phyloP scores from a whole-genome alignment of 805 yeast species.

The Saturnispora serradocipensis region DNA sequence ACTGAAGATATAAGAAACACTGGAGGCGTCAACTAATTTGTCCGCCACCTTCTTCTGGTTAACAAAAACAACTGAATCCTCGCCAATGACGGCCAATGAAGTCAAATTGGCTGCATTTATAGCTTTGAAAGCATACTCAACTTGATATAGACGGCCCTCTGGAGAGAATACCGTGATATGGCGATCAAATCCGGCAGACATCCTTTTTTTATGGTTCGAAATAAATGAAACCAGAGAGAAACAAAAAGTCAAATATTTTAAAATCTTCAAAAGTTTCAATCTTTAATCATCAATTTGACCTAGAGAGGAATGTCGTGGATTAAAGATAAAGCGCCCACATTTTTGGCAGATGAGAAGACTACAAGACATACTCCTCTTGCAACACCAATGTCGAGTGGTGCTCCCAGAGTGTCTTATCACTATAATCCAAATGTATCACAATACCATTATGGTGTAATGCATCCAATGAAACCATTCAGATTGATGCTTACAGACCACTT shows the following conservation, averaged over 20 bases:
- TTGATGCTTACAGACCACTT: slow-evolving; percentile 89
- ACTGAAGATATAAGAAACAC: slow-evolving; percentile 79
- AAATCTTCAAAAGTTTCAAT: background rate
- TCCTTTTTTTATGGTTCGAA: background rate
- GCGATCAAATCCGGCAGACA: slow-evolving; percentile 90
- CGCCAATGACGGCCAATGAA: slow-evolving; percentile 78
- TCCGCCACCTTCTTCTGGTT: slow-evolving; percentile 97
- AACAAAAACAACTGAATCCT: slow-evolving; percentile 77
- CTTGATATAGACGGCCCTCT: slow-evolving; percentile 95
- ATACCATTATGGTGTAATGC: slow-evolving; percentile 86
- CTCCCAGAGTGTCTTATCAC: slow-evolving; percentile 73
- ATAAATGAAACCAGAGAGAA: background rate
- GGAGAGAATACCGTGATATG: slow-evolving; percentile 98
- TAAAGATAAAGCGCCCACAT: slow-evolving; percentile 19
- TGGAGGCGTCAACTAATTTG: slow-evolving; percentile 76
- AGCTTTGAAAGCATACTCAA: slow-evolving; percentile 86
- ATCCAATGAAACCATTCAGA: slow-evolving; percentile 98
- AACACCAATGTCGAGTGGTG: slow-evolving; percentile 25
- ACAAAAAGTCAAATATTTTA: background rate
- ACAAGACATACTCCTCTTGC: slow-evolving; percentile 33
- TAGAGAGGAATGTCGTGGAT: slow-evolving; percentile 13
- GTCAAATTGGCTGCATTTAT: slow-evolving; percentile 89
- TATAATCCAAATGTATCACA: slow-evolving; percentile 71
- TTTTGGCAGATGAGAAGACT: slow-evolving; percentile 17
- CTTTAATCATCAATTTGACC: background rate